Evolutionary conservation across 1,284 basidiomycete species (phyloP), one percentile per base, ranked within the genome.

Genomic region (Takashimella koratensis): DNA sequence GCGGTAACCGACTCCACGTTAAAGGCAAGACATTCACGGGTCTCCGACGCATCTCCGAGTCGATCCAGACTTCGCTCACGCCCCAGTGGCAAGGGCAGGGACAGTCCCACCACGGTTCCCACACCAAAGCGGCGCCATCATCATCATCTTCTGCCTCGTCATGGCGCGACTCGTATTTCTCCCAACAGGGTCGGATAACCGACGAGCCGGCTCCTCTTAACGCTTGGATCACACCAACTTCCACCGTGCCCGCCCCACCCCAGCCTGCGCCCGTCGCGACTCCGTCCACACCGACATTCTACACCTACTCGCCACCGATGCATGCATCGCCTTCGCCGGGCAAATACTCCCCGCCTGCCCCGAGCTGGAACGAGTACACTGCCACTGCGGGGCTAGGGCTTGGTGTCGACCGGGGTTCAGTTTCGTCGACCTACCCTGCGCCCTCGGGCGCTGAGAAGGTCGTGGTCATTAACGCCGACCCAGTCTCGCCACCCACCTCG

Each of bases 401-500:
- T 27, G 40, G 23, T n/a, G 24, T 24, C 8, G 21, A 6, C n/a
- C 21, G 13, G 23, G 19, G 5, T 24, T 23, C n/a, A 23, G 27
- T 11, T 22, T 36, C 36, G 22, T 16, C 24, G 19, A 24, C 3
- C 6, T 13, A 26, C 2, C 4, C 1, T 25, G 39, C 16, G 6
- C 20, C 40, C 12, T 19, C 8, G 41, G 20, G 6, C 42, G 25
- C 8, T 27, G 27, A 5, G 45, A 40, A 6, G 43, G 40, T 26
- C 42, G 26, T 13, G 36, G 6, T 36, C 16, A 36, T 36, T 16
- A 36, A 8, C 16, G 30, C 30, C 39, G 46, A 47, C 4, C 51
- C 45, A 4, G 22, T 53, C 3, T 57, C 56, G 5, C 56, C 56
- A 50, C 50, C 1, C 55, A 51, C 20, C 10, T n/a, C 42, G 8